Percentiles rank a stretch among this genome's conserved stretches.
These are phyloP conservation scores for Petrea volubilis DNA, from an alignment of 257 asterid genomes.

Conservation along the genomic window DNA sequence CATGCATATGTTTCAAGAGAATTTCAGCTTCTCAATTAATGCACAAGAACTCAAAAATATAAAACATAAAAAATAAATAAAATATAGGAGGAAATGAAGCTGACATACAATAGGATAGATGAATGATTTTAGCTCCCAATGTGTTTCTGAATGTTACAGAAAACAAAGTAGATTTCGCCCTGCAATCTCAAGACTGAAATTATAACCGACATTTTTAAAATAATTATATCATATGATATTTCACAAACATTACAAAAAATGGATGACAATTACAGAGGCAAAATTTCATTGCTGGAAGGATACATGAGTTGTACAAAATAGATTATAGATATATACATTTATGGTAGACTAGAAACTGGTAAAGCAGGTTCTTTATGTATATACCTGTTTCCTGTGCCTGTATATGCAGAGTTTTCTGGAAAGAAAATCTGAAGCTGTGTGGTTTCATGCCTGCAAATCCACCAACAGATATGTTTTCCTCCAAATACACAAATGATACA, in stretches of 20 bases:
- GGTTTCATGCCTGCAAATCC: slow-evolving; percentile 18
- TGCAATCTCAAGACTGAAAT: no score
- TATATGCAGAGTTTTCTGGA: slow-evolving; percentile 17
- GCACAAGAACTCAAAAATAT: no score
- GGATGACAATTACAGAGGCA: slow-evolving; percentile 10
- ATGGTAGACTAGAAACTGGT: slow-evolving; percentile 19
- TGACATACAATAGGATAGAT: no score
- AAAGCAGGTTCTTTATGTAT: slow-evolving; percentile 15
- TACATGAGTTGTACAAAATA: background rate
- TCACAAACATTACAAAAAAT: slow-evolving; percentile 25
- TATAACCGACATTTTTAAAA: no score
- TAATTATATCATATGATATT: no score
- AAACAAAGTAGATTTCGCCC: background rate
- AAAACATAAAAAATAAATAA: no score
- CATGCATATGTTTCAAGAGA: no score
- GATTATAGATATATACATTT: slow-evolving; percentile 28
- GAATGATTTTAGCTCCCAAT: no score
- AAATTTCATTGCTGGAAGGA: slow-evolving; percentile 18
- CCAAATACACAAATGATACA: slow-evolving; percentile 23
- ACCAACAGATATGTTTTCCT: slow-evolving; percentile 6
- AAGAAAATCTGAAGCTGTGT: slow-evolving; percentile 24
- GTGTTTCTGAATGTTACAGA: background rate
- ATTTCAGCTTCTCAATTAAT: no score
- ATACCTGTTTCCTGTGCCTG: slow-evolving; percentile 35
- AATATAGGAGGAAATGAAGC: no score